Conservation (phyloP, 2,329 filamentous ascomycete species). For the Pestalotiopsis sp. region DNA sequence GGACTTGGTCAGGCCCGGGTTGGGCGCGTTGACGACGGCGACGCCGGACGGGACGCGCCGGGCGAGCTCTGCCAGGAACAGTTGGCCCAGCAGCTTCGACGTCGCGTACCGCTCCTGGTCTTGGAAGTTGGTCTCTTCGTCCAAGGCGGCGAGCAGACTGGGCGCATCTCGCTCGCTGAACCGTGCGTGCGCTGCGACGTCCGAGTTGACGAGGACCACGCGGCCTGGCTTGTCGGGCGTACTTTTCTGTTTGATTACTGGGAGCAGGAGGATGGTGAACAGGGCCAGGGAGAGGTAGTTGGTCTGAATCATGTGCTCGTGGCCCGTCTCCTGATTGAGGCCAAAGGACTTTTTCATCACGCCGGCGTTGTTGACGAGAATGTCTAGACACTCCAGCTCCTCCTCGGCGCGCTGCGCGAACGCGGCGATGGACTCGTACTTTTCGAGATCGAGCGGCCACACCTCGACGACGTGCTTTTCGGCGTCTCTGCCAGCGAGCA, state of each 20-base stretch:
- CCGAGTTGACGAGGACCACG: constrained; percentile 22
- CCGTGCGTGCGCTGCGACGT: neutral
- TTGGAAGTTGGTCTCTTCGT: constrained; percentile 44
- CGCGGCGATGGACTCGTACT: constrained; percentile 39
- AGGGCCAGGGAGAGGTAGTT: constrained; percentile 55
- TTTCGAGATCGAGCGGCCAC: constrained; percentile 43
- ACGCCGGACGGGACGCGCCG: constrained; percentile 18
- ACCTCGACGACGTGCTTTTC: constrained; percentile 33
- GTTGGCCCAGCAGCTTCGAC: constrained; percentile 68
- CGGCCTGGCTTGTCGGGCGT: constrained; percentile 10
- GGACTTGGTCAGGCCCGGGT: constrained; percentile 21
- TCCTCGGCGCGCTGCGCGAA: constrained; percentile 36
- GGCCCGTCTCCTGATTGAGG: constrained; percentile 31
- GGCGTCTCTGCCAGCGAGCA: neutral
- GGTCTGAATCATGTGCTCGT: constrained; percentile 48
- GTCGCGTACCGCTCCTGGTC: constrained; percentile 21
- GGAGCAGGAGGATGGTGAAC: constrained; percentile 47
- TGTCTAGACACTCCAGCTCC: constrained; percentile 39
- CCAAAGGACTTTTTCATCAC: constrained; percentile 22
- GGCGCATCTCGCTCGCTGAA: constrained; percentile 12
- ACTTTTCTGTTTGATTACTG: constrained; percentile 20
- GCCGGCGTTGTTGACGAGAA: constrained; percentile 39
- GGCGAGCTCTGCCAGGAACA: constrained; percentile 72
- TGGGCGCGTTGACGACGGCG: constrained; percentile 21
- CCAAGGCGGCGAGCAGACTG: constrained; percentile 4